phyloP scores from a whole-genome alignment of 2,329 filamentous ascomycete species.

The Pseudogymnoascus sp. region DNA sequence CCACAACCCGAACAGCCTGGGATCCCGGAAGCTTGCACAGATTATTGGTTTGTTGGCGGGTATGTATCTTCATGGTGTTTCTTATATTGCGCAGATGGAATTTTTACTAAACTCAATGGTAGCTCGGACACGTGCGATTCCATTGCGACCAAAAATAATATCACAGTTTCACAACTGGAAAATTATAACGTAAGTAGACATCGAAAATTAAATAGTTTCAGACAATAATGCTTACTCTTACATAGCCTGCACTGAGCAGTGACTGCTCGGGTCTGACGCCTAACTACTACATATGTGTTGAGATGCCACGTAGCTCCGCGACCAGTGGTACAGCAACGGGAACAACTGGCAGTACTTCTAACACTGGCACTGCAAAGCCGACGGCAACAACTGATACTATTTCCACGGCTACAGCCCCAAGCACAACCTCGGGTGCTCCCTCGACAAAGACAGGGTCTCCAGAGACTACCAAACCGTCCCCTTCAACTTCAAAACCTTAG shows the following conservation, averaged over 20 bases:
- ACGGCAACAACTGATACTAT: neutral
- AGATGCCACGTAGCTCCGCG: neutral
- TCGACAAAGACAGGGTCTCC: neutral
- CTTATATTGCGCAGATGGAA: neutral
- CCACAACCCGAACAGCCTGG: constrained; percentile 10
- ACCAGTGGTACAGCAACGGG: neutral
- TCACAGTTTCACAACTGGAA: constrained; percentile 3
- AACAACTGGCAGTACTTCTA: neutral
- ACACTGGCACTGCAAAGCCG: neutral
- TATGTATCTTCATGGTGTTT: neutral
- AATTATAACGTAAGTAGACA: neutral
- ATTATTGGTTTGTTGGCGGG: constrained; percentile 9
- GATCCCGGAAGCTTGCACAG: neutral
- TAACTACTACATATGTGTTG: constrained; percentile 10
- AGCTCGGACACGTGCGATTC: constrained; percentile 3
- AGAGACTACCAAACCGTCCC: neutral
- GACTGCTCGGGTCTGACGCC: constrained; percentile 6
- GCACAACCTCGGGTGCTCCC: neutral
- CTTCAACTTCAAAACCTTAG: neutral
- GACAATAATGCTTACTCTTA: neutral
- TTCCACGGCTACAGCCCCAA: neutral
- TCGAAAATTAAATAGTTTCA: neutral
- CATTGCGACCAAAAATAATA: constrained; percentile 1
- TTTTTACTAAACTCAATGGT: neutral
- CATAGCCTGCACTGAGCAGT: constrained; percentile 3